phyloP scores from a whole-genome alignment of 768 basidiomycete genomes.

The Boletales sp. region DNA sequence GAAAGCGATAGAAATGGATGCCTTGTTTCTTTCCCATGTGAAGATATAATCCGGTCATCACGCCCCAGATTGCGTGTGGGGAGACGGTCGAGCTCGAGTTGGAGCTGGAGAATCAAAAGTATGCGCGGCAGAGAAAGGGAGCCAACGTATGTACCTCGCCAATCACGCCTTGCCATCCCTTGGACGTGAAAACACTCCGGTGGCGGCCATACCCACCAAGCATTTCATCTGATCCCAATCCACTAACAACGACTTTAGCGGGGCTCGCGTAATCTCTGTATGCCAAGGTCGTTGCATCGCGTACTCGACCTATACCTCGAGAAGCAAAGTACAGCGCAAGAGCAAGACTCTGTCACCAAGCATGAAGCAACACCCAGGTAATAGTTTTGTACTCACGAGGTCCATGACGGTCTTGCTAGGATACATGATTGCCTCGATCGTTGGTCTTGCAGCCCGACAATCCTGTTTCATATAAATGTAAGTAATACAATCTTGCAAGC shows the following conservation, averaged over 20 bases:
- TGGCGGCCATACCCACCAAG: conserved; percentile 93
- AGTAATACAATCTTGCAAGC: neutral
- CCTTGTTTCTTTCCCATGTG: conserved; percentile 87
- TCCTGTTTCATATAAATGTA: conserved; percentile 44
- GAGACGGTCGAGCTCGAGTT: conserved; percentile 84
- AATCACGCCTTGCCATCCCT: conserved; percentile 74
- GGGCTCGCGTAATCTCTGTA: conserved; percentile 57
- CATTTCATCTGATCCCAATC: conserved; percentile 93
- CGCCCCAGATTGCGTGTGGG: conserved; percentile 88
- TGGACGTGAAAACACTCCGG: conserved; percentile 62
- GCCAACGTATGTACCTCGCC: conserved; percentile 56
- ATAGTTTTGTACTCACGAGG: conserved; percentile 50
- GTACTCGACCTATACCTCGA: conserved; percentile 64
- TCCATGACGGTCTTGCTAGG: conserved; percentile 88
- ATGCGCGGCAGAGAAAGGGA: neutral
- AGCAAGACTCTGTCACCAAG: conserved; percentile 68
- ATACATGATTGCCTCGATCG: conserved; percentile 70
- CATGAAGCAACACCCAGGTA: conserved; percentile 2
- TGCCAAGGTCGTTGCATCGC: conserved; percentile 31
- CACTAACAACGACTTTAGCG: conserved; percentile 83
- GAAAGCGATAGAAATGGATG: conserved; percentile 87
- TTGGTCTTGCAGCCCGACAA: conserved; percentile 50
- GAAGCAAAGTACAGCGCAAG: conserved; percentile 94
- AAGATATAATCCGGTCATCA: conserved; percentile 92
- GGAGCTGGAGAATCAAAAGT: conserved; percentile 51